These are phyloP conservation scores for Yamadazyma scolyti DNA, from an alignment of 805 yeast species.

Conservation along the genomic window DNA sequence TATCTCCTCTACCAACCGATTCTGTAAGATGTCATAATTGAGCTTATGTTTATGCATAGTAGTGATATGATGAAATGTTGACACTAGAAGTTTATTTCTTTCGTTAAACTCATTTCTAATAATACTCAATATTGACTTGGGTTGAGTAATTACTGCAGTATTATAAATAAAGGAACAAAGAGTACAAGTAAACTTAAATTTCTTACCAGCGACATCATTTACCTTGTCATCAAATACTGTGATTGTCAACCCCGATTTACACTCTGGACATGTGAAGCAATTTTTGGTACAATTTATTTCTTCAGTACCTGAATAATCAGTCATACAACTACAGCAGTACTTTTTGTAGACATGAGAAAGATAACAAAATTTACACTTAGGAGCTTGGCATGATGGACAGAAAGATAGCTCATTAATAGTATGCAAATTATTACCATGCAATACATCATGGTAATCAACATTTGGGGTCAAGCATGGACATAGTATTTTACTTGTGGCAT, in stretches of 20 bases:
- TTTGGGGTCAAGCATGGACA: too few relatives aligned
- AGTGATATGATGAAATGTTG: neutral
- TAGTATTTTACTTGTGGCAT: too few relatives aligned
- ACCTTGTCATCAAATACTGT: slow-evolving; percentile 11
- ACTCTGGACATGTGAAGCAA: slow-evolving; percentile 38
- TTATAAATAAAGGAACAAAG: slow-evolving; percentile 30
- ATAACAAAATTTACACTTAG: slow-evolving; percentile 25
- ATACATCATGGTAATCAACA: too few relatives aligned
- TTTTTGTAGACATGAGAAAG: slow-evolving; percentile 21
- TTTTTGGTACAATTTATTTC: slow-evolving; percentile 28
- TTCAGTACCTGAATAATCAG: slow-evolving; percentile 24
- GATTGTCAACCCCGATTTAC: slow-evolving; percentile 25
- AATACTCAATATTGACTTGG: slow-evolving; percentile 32
- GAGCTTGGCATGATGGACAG: slow-evolving; percentile 35
- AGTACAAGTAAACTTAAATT: slow-evolving; percentile 36
- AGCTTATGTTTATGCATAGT: slow-evolving; percentile 4
- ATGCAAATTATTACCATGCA: too few relatives aligned
- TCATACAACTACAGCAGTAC: slow-evolving; percentile 36
- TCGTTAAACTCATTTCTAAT: slow-evolving; percentile 13
- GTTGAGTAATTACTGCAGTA: slow-evolving; percentile 36
- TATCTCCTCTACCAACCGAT: slow-evolving; percentile 7
- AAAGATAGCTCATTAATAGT: slow-evolving; percentile 21
- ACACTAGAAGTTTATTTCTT: neutral
- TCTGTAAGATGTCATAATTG: slow-evolving; percentile 7
- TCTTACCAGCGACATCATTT: slow-evolving; percentile 22